Evolutionary conservation across 1,284 basidiomycete genomes (phyloP).

Genomic region (Ceraceosorus guamensis): DNA sequence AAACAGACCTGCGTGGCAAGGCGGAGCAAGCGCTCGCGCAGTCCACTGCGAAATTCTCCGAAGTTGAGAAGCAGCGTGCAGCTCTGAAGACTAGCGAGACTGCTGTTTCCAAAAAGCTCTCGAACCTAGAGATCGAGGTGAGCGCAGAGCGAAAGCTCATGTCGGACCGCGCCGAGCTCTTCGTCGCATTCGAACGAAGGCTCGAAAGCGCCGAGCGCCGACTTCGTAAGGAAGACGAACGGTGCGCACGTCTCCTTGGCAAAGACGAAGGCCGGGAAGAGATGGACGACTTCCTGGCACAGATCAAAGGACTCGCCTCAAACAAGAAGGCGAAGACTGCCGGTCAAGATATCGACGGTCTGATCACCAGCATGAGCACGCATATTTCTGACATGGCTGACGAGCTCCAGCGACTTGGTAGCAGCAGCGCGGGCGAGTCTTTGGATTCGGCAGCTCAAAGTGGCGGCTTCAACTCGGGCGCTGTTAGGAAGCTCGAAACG

Average conservation of each 20-base stretch:
- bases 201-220: slow-evolving; percentile 33
- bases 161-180: slow-evolving; percentile 31
- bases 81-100: too few relatives aligned
- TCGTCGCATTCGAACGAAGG: slow-evolving; percentile 29
- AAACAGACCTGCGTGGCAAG: too few relatives aligned
- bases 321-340: slow-evolving; percentile 26
- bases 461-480: not conserved
- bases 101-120: slow-evolving; percentile 14
- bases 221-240: slow-evolving; percentile 40
- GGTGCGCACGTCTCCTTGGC: slow-evolving; percentile 41
- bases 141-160: slow-evolving; percentile 32
- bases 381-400: slow-evolving; percentile 30
- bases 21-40: too few relatives aligned
- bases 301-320: slow-evolving; percentile 35
- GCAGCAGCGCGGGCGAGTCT: not conserved
- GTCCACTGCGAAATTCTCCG: too few relatives aligned
- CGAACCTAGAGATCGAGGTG: slow-evolving; percentile 30
- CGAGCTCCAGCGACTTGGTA: slow-evolving; percentile 1
- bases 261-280: slow-evolving; percentile 46
- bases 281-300: slow-evolving; percentile 45
- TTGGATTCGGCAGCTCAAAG: not conserved
- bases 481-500: not conserved
- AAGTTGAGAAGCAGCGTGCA: too few relatives aligned
- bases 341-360: slow-evolving; percentile 19
- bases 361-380: slow-evolving; percentile 11